phyloP scores from a whole-genome alignment of 1,284 basidiomycete genomes.

The Porogramme epimiltina region DNA sequence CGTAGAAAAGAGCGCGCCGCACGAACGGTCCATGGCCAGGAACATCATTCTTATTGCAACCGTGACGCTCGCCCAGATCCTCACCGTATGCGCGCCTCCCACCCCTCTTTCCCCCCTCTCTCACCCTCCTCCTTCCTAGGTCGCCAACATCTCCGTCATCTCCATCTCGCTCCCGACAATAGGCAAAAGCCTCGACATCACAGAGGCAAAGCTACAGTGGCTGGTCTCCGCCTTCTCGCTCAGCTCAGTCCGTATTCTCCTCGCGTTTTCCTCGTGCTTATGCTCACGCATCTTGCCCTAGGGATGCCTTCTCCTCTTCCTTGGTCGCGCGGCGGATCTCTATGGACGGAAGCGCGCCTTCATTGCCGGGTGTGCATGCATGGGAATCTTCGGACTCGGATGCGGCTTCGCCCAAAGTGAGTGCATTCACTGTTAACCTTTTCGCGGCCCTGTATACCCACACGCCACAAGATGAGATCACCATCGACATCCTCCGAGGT shows the following conservation, averaged over 20 bases:
- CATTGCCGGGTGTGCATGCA: constrained; percentile 43
- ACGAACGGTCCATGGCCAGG: constrained; percentile 8
- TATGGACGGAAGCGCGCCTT: constrained; percentile 58
- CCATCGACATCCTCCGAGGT: constrained; percentile 66
- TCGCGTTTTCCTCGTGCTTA: background rate
- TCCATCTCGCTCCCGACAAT: constrained; percentile 58
- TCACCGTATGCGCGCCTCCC: constrained; percentile 24
- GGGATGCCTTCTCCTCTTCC: constrained; percentile 62
- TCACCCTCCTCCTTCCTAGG: constrained; percentile 24
- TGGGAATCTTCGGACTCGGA: constrained; percentile 40
- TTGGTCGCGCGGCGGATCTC: constrained; percentile 61
- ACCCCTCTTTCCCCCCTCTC: background rate
- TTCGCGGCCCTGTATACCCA: background rate
- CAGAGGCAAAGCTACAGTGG: constrained; percentile 55
- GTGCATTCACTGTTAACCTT: constrained; percentile 20
- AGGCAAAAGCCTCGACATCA: constrained; percentile 46
- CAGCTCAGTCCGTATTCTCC: constrained; percentile 37
- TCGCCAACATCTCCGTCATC: constrained; percentile 34
- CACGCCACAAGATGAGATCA: constrained; percentile 44
- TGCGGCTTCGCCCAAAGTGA: constrained; percentile 47
- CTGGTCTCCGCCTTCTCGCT: constrained; percentile 57
- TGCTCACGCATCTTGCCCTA: constrained; percentile 17
- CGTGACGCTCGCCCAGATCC: constrained; percentile 35
- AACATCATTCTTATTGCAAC: constrained; percentile 30
- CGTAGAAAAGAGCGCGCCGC: background rate